Base-by-base conservation (phyloP, 2,329 filamentous ascomycete genomes). In the Annulohypoxylon truncatum region DNA sequence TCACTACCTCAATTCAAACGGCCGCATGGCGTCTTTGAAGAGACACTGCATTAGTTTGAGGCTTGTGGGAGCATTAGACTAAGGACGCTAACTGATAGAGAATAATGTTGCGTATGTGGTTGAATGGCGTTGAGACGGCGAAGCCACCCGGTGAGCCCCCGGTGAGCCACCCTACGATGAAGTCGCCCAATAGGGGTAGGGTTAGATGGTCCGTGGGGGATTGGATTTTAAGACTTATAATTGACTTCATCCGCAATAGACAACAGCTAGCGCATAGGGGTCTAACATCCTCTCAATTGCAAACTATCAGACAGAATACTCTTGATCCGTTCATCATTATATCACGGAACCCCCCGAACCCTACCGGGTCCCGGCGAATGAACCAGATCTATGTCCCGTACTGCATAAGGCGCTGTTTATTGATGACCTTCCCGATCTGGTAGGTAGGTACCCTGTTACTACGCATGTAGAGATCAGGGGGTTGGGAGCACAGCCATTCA, bases 341-440 rank as follows among this genome's bases (percentile, higher is more conserved):
- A 44, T n/a, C 40, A 28, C 48, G 54, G 61, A 64, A 42, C 20
- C 48, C 40, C 22, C 54, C 54, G 54, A 9, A 12, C 40, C 35
- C 6, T 40, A 22, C 31, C 40, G 47, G 40, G 12, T 47, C 53
- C 40, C 40, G 47, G 20, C 28, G 46, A 56, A 13, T 35, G 33
- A 59, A 22, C 10, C 20, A 29, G 54, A 42, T 48, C 22, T 48
- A 3, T 44, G 40, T 13, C 20, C 20, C 10, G 42, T 57, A 40
- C 9, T 24, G 31, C 52, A 44, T 35, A 50, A 64, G 9, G 31
- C n/a, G 33, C 50, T 9, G 28, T 42, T 35, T 35, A 18, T 26
- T 46, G 56, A 64, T 59, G 47, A 64, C 66, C 66, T 69, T 64
- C 66, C 66, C 35, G 53, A 69, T 66, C 31, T 18, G 40, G 63